Conservation (phyloP, 352 stramenopile species). For the Elongisporangium senticosum region DNA sequence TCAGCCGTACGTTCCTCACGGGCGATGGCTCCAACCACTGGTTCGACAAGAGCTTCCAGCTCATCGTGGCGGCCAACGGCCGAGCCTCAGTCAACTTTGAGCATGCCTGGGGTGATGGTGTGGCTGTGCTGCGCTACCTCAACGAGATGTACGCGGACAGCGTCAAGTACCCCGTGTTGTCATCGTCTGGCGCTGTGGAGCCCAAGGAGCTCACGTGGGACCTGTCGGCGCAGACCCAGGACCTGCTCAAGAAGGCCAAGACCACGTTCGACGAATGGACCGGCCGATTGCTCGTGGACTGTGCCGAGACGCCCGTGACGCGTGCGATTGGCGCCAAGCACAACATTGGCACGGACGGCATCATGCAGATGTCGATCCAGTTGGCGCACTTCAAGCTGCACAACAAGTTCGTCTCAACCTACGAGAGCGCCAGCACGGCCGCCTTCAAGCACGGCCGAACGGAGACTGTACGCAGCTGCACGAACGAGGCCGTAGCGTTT, state of each 20-base stretch:
- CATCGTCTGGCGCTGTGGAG: conserved; percentile 15
- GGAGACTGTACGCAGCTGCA: conserved; percentile 87
- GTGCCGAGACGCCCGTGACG: conserved; percentile 69
- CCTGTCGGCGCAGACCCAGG: conserved; percentile 43
- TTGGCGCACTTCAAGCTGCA: conserved; percentile 84
- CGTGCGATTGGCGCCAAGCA: conserved; percentile 54
- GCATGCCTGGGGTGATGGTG: conserved; percentile 87
- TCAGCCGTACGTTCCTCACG: conserved; percentile 75
- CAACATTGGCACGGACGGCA: conserved; percentile 81
- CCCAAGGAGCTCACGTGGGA: conserved; percentile 58
- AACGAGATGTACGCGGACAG: conserved; percentile 86
- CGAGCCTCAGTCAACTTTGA: conserved; percentile 87
- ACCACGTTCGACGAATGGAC: conserved; percentile 66
- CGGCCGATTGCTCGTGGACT: conserved; percentile 54
- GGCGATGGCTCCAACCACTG: conserved; percentile 86
- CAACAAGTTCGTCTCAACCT: conserved; percentile 78
- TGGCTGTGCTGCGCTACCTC: conserved; percentile 84
- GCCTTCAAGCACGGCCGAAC: conserved; percentile 91
- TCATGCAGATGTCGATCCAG: conserved; percentile 91
- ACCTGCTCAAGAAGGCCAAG: conserved; percentile 65
- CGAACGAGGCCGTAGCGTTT: conserved; percentile 78
- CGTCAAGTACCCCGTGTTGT: conserved; percentile 66
- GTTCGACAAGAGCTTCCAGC: conserved; percentile 92
- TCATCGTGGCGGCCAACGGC: conserved; percentile 81
- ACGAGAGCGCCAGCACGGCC: conserved; percentile 85